Base-by-base conservation (phyloP, 2,329 filamentous ascomycete species). In the Pseudogymnoascus sp. region DNA sequence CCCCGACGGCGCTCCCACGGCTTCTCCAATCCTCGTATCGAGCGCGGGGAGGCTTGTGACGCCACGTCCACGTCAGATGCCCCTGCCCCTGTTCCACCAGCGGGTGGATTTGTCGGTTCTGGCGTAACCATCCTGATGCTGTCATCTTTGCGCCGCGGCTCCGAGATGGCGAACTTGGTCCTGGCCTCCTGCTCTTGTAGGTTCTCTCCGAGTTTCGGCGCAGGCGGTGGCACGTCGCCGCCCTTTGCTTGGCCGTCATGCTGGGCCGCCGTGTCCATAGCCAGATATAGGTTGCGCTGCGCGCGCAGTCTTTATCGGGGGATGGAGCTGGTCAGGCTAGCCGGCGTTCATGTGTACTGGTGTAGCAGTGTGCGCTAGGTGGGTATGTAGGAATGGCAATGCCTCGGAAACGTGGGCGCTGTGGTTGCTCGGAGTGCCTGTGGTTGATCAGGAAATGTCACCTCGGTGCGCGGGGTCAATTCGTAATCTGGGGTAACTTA, bases 131-230 rank as follows among this genome's bases (percentile, higher is more conserved):
- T 4, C 29, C 50, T 56, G 29, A 56, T 56, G 29, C 79, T 65
- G 72, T 67, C 44, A 75, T 76, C 46, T 91, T 88, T 67, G 88
- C 87, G 66, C 87, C 89, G 67, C 89, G 85, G 63, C 86, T 78
- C 66, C 88, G 84, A 70, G 88, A 83, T 53, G 82, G 83, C 67
- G 73, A 71, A 67, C 77, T 75, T 65, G 70, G 67, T 70, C 65
- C 70, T 68, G 64, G 17, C 50, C 50, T 56, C 50, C 29, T 33
- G 50, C 50, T 33, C 29, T 13, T 56, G 50, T 56, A 56, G 5
- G 6, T 19, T 35, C n/a, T 13, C 50, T 56, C 50, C 50, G 29
- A 33, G 50, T 33, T 33, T 56, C 50, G 29, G 50, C 23, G 29
- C 50, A 13, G 29, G 29, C n/a, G 29, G 10, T 56, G 29, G 29